phyloP scores from a whole-genome alignment of 2,329 filamentous ascomycete species.

The Apiospora rasikravindrae region DNA sequence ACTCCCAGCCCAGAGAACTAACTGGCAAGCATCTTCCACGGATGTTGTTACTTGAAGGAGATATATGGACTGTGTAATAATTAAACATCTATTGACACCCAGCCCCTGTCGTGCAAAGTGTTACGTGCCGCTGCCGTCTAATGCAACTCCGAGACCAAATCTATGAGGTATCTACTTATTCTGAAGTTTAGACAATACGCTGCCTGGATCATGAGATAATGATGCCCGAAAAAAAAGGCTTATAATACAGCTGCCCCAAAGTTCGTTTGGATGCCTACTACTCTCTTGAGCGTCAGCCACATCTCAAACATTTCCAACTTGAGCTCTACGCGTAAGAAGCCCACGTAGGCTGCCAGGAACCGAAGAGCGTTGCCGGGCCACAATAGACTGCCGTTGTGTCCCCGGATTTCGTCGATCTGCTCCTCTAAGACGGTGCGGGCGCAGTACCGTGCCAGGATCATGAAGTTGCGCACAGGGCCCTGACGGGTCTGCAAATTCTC shows the following conservation, averaged over 20 bases:
- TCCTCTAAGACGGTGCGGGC: constrained; percentile 69
- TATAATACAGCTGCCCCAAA: not conserved
- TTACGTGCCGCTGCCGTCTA: not conserved
- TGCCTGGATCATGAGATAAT: not conserved
- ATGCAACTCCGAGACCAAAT: constrained; percentile 1
- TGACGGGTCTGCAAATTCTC: constrained; percentile 82
- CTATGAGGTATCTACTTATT: constrained; percentile 4
- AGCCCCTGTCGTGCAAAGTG: not conserved
- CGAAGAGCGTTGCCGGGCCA: constrained; percentile 62
- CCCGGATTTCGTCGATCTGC: constrained; percentile 62
- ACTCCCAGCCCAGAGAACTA: not conserved
- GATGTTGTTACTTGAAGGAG: not conserved
- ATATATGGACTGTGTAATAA: not conserved
- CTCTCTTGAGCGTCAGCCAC: constrained; percentile 61
- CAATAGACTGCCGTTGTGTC: constrained; percentile 56
- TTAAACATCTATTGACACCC: not conserved
- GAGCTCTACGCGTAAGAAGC: constrained; percentile 63
- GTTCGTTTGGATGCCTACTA: constrained; percentile 39
- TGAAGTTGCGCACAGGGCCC: constrained; percentile 67
- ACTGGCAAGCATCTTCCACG: not conserved
- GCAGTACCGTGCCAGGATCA: constrained; percentile 73
- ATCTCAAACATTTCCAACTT: constrained; percentile 69
- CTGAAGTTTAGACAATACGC: not conserved
- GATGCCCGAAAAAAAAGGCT: not conserved
- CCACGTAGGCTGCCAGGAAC: constrained; percentile 61